Percentiles rank a stretch among this genome's conserved stretches.
phyloP scores from a whole-genome alignment of 2,329 filamentous ascomycete species.

The Pezicula rhizophila region DNA sequence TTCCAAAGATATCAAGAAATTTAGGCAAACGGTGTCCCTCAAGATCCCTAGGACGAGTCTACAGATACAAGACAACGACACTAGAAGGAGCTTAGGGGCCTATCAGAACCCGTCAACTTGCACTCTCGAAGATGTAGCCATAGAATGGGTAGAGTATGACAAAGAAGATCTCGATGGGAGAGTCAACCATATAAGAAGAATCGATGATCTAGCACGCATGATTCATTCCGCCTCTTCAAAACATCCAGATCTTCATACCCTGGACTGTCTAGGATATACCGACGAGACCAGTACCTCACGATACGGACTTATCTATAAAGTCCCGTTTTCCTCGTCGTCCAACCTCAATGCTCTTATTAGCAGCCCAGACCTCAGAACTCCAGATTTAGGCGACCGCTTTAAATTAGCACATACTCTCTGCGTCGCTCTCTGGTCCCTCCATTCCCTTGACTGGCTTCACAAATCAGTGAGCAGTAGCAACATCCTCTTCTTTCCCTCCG shows the following conservation, averaged over 20 bases:
- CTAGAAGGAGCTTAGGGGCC: constrained; percentile 26
- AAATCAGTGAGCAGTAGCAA: constrained; percentile 34
- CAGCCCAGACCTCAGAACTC: constrained; percentile 34
- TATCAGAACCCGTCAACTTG: constrained; percentile 28
- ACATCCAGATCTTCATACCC: constrained; percentile 40
- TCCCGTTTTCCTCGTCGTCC: constrained; percentile 31
- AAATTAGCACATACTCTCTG: constrained; percentile 36
- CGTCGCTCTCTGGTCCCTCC: constrained; percentile 42
- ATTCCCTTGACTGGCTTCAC: constrained; percentile 48
- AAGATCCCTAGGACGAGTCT: constrained; percentile 32
- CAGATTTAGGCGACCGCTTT: constrained; percentile 38
- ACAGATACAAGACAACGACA: constrained; percentile 14
- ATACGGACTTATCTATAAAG: constrained; percentile 39
- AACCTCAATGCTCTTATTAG: constrained; percentile 35
- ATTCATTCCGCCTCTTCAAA: constrained; percentile 38
- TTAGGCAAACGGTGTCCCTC: constrained; percentile 37
- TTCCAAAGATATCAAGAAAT: constrained; percentile 31
- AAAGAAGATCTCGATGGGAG: constrained; percentile 32
- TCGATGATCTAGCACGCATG: constrained; percentile 42
- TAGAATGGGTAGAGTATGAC: constrained; percentile 42
- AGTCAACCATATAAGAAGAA: constrained; percentile 36
- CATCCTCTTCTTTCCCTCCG: constrained; percentile 38
- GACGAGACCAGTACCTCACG: constrained; percentile 33
- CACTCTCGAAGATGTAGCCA: constrained; percentile 26
- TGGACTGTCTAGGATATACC: constrained; percentile 42